Percentiles rank a stretch among this genome's conserved stretches.
Evolutionary conservation across 768 basidiomycete genomes (phyloP).

Genomic region (Lanmaoa pseudosensibilis): DNA sequence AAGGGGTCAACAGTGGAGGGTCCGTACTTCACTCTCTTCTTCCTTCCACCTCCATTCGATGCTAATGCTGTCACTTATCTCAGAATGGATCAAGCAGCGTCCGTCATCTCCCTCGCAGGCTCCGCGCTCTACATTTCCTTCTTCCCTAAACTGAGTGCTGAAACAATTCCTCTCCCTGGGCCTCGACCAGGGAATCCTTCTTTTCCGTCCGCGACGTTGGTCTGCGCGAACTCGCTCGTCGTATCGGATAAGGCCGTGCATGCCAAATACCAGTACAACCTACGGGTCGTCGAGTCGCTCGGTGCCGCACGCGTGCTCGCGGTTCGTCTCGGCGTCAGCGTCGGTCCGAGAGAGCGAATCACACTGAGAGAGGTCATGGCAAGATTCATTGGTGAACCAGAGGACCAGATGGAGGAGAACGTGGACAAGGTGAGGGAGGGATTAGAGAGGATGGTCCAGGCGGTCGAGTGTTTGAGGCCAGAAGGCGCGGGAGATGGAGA

Average conservation of each 20-base stretch:
- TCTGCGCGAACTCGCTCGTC: slow-evolving; percentile 58
- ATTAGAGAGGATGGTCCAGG: slow-evolving; percentile 46
- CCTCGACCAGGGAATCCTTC: slow-evolving; percentile 20
- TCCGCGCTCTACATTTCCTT: slow-evolving; percentile 81
- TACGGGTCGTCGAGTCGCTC: slow-evolving; percentile 90
- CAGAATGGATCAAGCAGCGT: slow-evolving; percentile 92
- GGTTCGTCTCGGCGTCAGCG: slow-evolving; percentile 48
- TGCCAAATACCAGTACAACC: slow-evolving; percentile 79
- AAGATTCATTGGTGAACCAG: slow-evolving; percentile 48
- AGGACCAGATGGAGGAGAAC: slow-evolving; percentile 37
- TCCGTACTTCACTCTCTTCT: slow-evolving; percentile 32
- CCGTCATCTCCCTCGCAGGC: slow-evolving; percentile 69
- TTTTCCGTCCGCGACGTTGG: slow-evolving; percentile 30
- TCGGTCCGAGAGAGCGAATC: slow-evolving; percentile 44
- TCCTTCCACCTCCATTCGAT: background rate
- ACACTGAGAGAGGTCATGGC: slow-evolving; percentile 70
- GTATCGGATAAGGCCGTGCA: slow-evolving; percentile 77
- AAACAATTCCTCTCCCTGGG: slow-evolving; percentile 61
- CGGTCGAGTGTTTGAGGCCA: slow-evolving; percentile 56
- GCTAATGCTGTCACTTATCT: background rate
- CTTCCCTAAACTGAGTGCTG: slow-evolving; percentile 68
- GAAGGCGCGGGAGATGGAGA: slow-evolving; percentile 33
- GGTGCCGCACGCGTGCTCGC: slow-evolving; percentile 76
- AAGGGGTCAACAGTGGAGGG: slow-evolving; percentile 79
- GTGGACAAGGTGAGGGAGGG: slow-evolving; percentile 47